Evolutionary conservation across 345 rosid species (phyloP).

Genomic region (Pseudoturritis turrita): DNA sequence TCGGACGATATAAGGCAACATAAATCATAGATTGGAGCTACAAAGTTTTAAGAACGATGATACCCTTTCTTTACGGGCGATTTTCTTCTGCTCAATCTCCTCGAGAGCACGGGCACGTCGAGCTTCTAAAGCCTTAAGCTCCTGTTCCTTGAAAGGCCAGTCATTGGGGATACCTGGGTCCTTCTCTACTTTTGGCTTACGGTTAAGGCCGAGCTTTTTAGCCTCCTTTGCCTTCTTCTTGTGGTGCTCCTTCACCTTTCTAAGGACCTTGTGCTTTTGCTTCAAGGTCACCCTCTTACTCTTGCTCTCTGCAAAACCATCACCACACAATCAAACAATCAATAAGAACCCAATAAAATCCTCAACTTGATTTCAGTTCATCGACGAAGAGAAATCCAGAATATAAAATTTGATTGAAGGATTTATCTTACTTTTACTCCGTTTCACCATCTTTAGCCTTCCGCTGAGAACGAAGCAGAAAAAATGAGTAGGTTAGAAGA

Average conservation of each 20-base stretch:
- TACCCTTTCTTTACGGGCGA: constrained; percentile 93
- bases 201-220: constrained; percentile 60
- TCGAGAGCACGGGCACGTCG: constrained; percentile 86
- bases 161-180: constrained; percentile 98
- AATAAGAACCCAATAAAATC: not conserved
- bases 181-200: constrained; percentile 68
- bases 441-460: constrained; percentile 58
- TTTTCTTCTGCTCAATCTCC: constrained; percentile 81
- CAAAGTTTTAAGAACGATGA: not conserved
- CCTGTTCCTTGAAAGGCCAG: constrained; percentile 97
- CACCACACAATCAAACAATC: not conserved
- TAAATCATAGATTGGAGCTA: not conserved
- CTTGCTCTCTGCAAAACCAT: constrained; percentile 65
- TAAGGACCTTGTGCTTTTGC: constrained; percentile 80
- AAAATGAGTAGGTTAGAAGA: not conserved
- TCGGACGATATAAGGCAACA: not conserved
- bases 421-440: constrained; percentile 62
- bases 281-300: constrained; percentile 82
- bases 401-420: not conserved
- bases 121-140: constrained; percentile 87
- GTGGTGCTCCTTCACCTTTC: constrained; percentile 92
- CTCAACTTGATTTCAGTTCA: not conserved
- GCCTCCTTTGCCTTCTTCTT: constrained; percentile 96
- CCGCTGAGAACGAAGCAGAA: not conserved
- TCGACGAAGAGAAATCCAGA: not conserved